phyloP scores from a whole-genome alignment of 1,139 yeast species.

The Kodamaea sp. region DNA sequence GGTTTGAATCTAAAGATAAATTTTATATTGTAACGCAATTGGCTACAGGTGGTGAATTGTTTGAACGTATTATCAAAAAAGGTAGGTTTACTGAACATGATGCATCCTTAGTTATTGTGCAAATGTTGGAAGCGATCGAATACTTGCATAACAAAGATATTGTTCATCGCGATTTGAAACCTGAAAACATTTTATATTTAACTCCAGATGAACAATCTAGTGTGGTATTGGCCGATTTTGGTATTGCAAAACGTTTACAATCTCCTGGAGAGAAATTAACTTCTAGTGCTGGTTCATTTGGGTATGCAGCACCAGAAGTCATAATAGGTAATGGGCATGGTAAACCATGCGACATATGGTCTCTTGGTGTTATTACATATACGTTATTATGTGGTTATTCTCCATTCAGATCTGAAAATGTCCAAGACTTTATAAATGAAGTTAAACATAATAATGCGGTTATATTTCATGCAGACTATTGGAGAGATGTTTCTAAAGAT shows the following conservation, averaged over 20 bases:
- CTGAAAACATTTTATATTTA: conserved; percentile 77
- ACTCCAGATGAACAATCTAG: conserved; percentile 52
- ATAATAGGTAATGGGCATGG: conserved; percentile 77
- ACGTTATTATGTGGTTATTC: conserved; percentile 90
- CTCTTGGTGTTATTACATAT: conserved; percentile 85
- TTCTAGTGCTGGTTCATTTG: conserved; percentile 84
- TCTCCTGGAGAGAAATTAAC: conserved; percentile 61
- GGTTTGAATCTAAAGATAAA: conserved; percentile 83
- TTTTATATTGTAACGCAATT: conserved; percentile 72
- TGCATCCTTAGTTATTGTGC: conserved; percentile 67
- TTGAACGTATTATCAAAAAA: conserved; percentile 71
- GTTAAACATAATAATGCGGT: conserved; percentile 68
- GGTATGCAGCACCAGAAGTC: conserved; percentile 94
- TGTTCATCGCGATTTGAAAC: conserved; percentile 89
- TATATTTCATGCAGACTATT: conserved; percentile 80
- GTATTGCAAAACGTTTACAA: conserved; percentile 75
- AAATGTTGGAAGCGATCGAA: conserved; percentile 67
- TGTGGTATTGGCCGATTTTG: conserved; percentile 86
- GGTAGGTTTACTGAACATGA: conserved; percentile 84
- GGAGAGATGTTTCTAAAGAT: conserved; percentile 72
- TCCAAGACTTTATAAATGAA: conserved; percentile 75
- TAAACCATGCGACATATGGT: conserved; percentile 88
- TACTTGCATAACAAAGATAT: conserved; percentile 72
- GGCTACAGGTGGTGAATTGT: conserved; percentile 90
- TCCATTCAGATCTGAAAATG: conserved; percentile 84